Conservation (phyloP, 2,329 filamentous ascomycete species). For the Alternaria incomplexa region DNA sequence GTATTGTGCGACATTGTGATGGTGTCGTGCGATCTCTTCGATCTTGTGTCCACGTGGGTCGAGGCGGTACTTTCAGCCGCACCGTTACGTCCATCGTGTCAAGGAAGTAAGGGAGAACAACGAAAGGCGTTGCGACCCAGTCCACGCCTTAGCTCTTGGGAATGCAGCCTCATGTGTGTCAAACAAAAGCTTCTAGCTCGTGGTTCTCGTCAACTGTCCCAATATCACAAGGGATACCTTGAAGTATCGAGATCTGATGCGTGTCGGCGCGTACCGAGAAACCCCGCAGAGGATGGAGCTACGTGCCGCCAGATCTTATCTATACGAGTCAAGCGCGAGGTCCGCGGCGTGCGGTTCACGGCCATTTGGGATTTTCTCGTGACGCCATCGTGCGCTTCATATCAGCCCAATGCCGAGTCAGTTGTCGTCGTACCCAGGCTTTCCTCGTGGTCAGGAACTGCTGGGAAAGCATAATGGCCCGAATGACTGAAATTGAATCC, state of each 20-base stretch:
- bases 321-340: background rate
- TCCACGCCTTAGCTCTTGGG: background rate
- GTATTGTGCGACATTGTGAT: background rate
- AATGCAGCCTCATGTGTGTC: background rate
- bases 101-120: background rate
- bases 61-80: background rate
- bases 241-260: background rate
- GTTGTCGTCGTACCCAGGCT: background rate
- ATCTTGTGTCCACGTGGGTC: background rate
- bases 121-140: background rate
- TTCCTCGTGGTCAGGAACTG: background rate
- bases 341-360: background rate
- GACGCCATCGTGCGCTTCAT: conserved; percentile 10
- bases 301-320: background rate
- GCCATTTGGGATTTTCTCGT: background rate
- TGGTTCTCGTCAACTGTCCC: background rate
- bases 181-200: background rate
- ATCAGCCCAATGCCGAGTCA: conserved; percentile 1
- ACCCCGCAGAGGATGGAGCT: conserved; percentile 4
- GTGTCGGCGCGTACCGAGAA: conserved; percentile 9
- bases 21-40: background rate
- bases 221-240: background rate
- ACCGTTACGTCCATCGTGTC: background rate
- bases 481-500: background rate
- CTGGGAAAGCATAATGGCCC: background rate